phyloP scores from a whole-genome alignment of 805 yeast species.

The Metschnikowia dekortorum region DNA sequence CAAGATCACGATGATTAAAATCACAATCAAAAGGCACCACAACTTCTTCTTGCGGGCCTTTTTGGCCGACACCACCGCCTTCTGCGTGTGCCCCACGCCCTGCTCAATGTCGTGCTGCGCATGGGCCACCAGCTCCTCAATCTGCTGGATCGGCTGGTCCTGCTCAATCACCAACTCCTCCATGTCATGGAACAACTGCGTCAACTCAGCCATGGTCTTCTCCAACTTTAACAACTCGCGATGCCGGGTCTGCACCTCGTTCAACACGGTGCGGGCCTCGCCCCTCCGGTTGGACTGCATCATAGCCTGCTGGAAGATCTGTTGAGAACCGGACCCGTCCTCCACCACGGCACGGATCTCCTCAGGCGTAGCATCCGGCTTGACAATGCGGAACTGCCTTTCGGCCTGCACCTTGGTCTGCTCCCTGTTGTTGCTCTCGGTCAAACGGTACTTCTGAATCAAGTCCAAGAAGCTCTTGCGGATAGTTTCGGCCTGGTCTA shows the following conservation, averaged over 20 bases:
- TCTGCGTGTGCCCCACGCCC: slow-evolving; percentile 90
- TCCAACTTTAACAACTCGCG: slow-evolving; percentile 92
- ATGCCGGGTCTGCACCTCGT: slow-evolving; percentile 95
- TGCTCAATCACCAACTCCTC: slow-evolving; percentile 95
- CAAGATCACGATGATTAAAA: slow-evolving; percentile 56
- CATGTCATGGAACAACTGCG: slow-evolving; percentile 93
- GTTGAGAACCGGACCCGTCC: slow-evolving; percentile 73
- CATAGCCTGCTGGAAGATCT: slow-evolving; percentile 90
- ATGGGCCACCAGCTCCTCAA: slow-evolving; percentile 71
- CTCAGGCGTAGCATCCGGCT: slow-evolving; percentile 76
- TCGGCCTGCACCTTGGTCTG: slow-evolving; percentile 83
- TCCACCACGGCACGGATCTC: slow-evolving; percentile 84
- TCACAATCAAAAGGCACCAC: slow-evolving; percentile 70
- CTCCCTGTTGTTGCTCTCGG: slow-evolving; percentile 83
- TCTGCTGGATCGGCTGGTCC: slow-evolving; percentile 78
- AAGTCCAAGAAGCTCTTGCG: slow-evolving; percentile 80
- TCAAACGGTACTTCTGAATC: slow-evolving; percentile 80
- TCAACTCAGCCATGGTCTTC: slow-evolving; percentile 91
- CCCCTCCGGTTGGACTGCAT: slow-evolving; percentile 84
- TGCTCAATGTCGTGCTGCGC: slow-evolving; percentile 91
- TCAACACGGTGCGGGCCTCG: slow-evolving; percentile 91
- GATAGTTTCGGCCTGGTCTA: slow-evolving; percentile 84
- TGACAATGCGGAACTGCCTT: slow-evolving; percentile 87
- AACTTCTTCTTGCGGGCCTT: slow-evolving; percentile 88
- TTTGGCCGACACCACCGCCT: slow-evolving; percentile 84